Evolutionary conservation across 352 stramenopile species (phyloP).

Genomic region (Phytopythium mirpurense): DNA sequence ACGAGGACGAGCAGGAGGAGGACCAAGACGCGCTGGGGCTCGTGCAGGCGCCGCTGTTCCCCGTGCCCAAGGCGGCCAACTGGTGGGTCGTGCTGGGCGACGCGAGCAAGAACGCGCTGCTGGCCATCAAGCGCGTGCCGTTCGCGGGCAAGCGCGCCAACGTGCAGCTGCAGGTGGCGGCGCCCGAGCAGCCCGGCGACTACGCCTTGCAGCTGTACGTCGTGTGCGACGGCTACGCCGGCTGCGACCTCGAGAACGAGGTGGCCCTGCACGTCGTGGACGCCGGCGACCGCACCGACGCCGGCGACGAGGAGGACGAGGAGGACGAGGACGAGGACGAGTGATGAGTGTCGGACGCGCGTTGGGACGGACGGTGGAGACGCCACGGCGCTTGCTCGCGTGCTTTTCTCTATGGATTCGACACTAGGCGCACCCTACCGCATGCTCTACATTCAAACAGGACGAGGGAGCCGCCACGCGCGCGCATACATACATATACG

Average conservation of each 20-base stretch:
- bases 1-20: slow-evolving; percentile 68
- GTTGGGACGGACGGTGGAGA: background rate
- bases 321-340: slow-evolving; percentile 22
- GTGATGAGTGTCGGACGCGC: background rate
- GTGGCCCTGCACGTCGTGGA: slow-evolving; percentile 62
- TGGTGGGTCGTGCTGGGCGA: slow-evolving; percentile 99
- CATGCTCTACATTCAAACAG: no score
- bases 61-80: slow-evolving; percentile 93
- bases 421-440: no score
- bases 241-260: slow-evolving; percentile 98
- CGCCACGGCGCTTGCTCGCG: background rate
- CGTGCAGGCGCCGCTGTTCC: slow-evolving; percentile 73
- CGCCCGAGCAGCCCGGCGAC: slow-evolving; percentile 91
- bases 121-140: slow-evolving; percentile 97
- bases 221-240: slow-evolving; percentile 98
- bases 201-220: slow-evolving; percentile 97
- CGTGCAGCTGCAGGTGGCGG: slow-evolving; percentile 95
- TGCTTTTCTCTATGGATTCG: no score
- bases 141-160: slow-evolving; percentile 71
- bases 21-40: slow-evolving; percentile 48
- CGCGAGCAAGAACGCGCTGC: slow-evolving; percentile 91
- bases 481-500: no score
- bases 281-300: slow-evolving; percentile 34
- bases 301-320: slow-evolving; percentile 38
- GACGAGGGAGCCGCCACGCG: no score